Base-by-base conservation (phyloP, 192 early-diverging fungal species). In the Podila horticola region DNA sequence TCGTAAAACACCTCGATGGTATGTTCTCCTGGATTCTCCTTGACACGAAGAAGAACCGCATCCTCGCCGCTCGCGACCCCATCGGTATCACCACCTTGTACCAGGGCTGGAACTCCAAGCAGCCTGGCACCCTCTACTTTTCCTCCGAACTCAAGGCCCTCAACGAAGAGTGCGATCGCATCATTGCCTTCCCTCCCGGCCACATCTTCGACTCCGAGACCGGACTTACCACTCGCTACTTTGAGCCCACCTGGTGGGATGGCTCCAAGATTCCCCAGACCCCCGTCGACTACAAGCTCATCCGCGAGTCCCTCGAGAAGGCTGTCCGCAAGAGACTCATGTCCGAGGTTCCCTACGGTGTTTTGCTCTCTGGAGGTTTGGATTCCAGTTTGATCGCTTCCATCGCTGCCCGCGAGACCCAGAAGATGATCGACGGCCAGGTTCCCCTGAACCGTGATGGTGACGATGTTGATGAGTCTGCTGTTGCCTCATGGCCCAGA, bases 41-140 rank as follows among this genome's bases (percentile, higher is more conserved):
- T 74, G 98, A 99, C 83, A 77, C 86, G 19, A 91, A 89, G 72
- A 90, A 88, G 69, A 91, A 96, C 85, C 84, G 91, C 38, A 88
- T 95, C 73, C 85, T 99, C 66, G 96, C 94, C n/a, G 96, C 96
- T 28, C 94, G 98, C 74, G 98, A 99, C 75, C 95, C 97, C 66
- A 94, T 99, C 83, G 98, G 98, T 73, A 96, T 99, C 88, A 98
- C 98, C 72, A 97, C 98, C 31, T 86, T 99, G 45, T 99, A 99
- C 89, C 92, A 95, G 71, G 98, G 98, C 24, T 97, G 93, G 88
- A 90, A 91, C 67, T 88, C 88, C 57, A 88, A 88, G 34, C 90
- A 91, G 75, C 96, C 97, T 70, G 91, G 91, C 67, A 96, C 96
- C 8, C 87, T 97, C 52, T 99, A 95, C 85, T 95, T 99, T 72